Base-by-base conservation (phyloP, 805 yeast species). In the Hanseniaspora jakobsenii region DNA sequence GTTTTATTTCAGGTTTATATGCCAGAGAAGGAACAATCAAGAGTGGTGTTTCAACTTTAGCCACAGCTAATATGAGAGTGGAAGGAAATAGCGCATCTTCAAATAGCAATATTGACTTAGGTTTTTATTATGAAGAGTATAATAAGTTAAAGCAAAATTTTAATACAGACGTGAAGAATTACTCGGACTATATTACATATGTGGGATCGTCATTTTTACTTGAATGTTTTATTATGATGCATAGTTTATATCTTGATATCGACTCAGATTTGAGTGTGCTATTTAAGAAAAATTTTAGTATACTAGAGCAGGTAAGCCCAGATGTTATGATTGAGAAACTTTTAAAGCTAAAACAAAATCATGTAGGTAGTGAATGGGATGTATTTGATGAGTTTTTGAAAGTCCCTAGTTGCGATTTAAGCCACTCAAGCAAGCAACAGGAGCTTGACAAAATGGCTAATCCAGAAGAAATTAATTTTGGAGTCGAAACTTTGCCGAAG, bases 11-110 rank as follows among this genome's bases (percentile, higher is more conserved):
- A 32, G 45, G 45, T 27, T n/a, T 34, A 21, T 41, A 41, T 22
- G 29, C 34, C 5, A 41, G 45, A 41, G 45, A 41, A 14, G 45
- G 45, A 19, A 41, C 45, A 14, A 13, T 41, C 2, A 41, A 41
- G 34, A 41, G 34, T 13, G 32, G 45, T 41, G 38, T 32, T 34
- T 26, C 38, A 5, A 41, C 18, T 28, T 28, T 41, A 9, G 12
- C 34, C 3, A 18, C 38, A n/a, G 23, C 45, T 16, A 23, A 19
- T 14, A 23, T 8, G 4, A 41, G 28, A 30, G 36, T 41, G 4
- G 36, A 41, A n/a, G 38, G 32, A 10, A 36, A 21, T 13, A 29
- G 30, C 23, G 34, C 23, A 13, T 9, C 28, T 3, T 32, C 24
- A 8, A 34, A 21, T 18, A 41, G 27, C 22, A 36, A 34, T 28